A percentile compares a stretch with the other conserved stretches of the same genome.
phyloP scores from a whole-genome alignment of 192 early-diverging fungal genomes.

The Gamsiella multidivaricata region DNA sequence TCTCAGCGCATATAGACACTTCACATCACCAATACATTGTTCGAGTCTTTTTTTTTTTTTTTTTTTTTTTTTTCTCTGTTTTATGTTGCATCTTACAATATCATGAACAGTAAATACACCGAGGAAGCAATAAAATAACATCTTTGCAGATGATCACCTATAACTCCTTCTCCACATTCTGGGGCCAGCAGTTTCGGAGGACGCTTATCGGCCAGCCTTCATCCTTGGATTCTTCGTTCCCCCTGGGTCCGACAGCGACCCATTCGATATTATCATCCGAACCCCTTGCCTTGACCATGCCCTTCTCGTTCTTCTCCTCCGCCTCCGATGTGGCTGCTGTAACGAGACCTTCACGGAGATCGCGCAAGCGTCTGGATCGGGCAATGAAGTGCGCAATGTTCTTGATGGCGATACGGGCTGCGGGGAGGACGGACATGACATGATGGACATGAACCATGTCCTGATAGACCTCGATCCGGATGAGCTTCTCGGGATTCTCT shows the following conservation, averaged over 20 bases:
- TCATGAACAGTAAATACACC: too few relatives aligned
- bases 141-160: too few relatives aligned
- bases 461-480: constrained; percentile 27
- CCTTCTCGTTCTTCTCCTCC: background rate
- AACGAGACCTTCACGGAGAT: constrained; percentile 10
- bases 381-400: constrained; percentile 38
- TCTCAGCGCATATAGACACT: too few relatives aligned
- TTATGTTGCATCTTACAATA: background rate
- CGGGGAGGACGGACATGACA: constrained; percentile 10
- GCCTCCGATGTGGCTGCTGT: background rate
- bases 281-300: constrained; percentile 3
- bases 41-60: too few relatives aligned
- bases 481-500: constrained; percentile 17
- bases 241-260: constrained; percentile 14
- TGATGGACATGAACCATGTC: constrained; percentile 46
- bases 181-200: constrained; percentile 20
- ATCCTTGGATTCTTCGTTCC: constrained; percentile 25
- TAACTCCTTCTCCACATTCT: background rate
- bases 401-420: background rate
- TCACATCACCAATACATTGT: too few relatives aligned
- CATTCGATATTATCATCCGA: constrained; percentile 27
- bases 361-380: constrained; percentile 9
- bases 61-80: background rate
- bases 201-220: constrained; percentile 36
- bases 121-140: too few relatives aligned